phyloP scores from a whole-genome alignment of 192 early-diverging fungal species.

The Fimicolochytrium jonesii region DNA sequence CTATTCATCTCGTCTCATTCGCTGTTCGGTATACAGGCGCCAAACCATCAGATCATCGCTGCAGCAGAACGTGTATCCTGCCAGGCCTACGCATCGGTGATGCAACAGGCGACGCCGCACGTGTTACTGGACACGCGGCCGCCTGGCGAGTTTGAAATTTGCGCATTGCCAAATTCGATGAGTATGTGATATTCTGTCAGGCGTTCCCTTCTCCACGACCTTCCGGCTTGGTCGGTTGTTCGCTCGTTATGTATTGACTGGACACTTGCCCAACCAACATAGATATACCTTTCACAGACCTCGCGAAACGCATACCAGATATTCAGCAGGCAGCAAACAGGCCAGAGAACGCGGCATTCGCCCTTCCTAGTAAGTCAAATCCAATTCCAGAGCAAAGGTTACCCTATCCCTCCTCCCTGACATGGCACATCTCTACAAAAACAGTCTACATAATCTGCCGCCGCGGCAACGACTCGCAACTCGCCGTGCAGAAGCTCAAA shows the following conservation, averaged over 20 bases:
- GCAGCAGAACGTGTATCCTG: too few relatives aligned
- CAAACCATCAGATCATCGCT: too few relatives aligned
- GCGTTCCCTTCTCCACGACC: not conserved
- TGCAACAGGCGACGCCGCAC: conserved; percentile 56
- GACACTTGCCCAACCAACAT: not conserved
- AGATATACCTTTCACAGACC: conserved; percentile 57
- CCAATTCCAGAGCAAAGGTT: too few relatives aligned
- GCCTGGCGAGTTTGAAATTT: conserved; percentile 79
- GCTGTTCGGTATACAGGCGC: too few relatives aligned
- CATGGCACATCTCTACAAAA: too few relatives aligned
- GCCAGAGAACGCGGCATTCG: too few relatives aligned
- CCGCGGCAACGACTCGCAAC: conserved; percentile 84
- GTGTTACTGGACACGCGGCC: conserved; percentile 88
- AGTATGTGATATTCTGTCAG: conserved; percentile 39
- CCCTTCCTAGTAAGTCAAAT: too few relatives aligned
- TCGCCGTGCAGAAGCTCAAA: conserved; percentile 74
- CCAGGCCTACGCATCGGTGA: too few relatives aligned
- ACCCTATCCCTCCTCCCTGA: too few relatives aligned
- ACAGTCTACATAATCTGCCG: conserved; percentile 85
- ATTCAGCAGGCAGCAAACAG: conserved; percentile 22
- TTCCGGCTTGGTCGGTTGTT: not conserved
- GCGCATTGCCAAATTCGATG: conserved; percentile 62
- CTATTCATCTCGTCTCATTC: too few relatives aligned
- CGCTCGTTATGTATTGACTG: conserved; percentile 7
- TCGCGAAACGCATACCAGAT: conserved; percentile 39